Evolutionary conservation across 257 asterid species (phyloP).

Genomic region (Jacaranda copaia): DNA sequence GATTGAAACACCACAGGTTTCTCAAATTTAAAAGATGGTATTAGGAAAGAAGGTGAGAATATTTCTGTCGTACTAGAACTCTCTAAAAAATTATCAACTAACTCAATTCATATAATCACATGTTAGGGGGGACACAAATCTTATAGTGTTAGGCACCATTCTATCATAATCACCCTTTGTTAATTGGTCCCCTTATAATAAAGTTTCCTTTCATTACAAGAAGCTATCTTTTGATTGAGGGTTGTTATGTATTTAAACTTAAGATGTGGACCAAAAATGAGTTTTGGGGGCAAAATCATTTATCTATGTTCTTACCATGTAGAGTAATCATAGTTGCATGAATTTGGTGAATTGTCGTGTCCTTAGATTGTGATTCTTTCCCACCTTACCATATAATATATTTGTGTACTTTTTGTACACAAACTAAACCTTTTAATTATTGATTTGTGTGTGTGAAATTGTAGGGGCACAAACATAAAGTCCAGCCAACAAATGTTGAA

Average conservation of each 20-base stretch:
- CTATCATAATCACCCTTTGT: constrained; percentile 35
- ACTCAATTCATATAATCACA: background rate
- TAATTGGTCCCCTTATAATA: constrained; percentile 35
- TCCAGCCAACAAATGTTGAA: constrained; percentile 49
- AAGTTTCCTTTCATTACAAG: constrained; percentile 37
- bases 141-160: constrained; percentile 41
- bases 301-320: constrained; percentile 31
- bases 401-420: constrained; percentile 19
- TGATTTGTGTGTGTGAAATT: constrained; percentile 29
- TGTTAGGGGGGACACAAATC: constrained; percentile 1
- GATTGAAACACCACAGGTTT: background rate
- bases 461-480: constrained; percentile 30
- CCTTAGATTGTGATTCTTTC: constrained; percentile 27
- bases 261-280: constrained; percentile 28
- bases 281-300: constrained; percentile 21
- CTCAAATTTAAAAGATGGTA: background rate
- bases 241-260: constrained; percentile 17
- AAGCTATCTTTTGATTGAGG: constrained; percentile 16
- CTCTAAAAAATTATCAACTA: background rate
- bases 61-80: background rate
- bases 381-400: constrained; percentile 18
- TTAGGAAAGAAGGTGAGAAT: background rate
- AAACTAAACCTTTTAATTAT: constrained; percentile 26
- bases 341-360: constrained; percentile 30
- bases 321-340: constrained; percentile 40